Evolutionary conservation across 139 green algal genomes (phyloP).

Genomic region (Zygnema circumcarinatum): DNA sequence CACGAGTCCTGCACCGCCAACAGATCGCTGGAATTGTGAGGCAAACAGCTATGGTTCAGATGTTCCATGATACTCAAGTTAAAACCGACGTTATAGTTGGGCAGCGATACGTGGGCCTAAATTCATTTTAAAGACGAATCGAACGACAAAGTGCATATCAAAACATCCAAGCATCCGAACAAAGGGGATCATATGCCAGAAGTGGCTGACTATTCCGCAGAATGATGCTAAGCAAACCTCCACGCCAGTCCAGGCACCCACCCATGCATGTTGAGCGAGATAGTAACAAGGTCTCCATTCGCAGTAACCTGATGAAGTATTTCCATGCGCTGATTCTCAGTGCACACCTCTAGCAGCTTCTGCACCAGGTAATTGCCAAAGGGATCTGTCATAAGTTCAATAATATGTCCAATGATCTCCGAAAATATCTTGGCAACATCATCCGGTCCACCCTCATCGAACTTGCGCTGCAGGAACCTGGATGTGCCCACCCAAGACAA

Average conservation of each 20-base stretch:
- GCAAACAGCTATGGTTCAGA: no score
- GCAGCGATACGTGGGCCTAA: no score
- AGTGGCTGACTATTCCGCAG: no score
- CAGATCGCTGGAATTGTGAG: neutral
- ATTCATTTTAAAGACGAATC: no score
- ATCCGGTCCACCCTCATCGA: slow-evolving; percentile 89
- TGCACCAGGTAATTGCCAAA: slow-evolving; percentile 99
- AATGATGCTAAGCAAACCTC: no score
- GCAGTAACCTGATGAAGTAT: slow-evolving; percentile 81
- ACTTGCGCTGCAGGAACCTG: slow-evolving; percentile 94
- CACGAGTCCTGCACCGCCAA: slow-evolving; percentile 86
- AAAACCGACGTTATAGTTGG: no score
- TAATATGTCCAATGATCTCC: slow-evolving; percentile 81
- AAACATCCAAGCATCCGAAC: no score
- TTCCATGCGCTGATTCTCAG: slow-evolving; percentile 84
- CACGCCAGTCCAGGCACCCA: no score
- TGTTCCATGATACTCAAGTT: no score
- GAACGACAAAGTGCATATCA: no score
- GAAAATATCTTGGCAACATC: slow-evolving; percentile 66
- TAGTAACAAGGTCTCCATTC: slow-evolving; percentile 77
- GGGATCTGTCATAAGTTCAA: slow-evolving; percentile 97
- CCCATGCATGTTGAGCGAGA: slow-evolving; percentile 88
- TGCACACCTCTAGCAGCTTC: slow-evolving; percentile 96
- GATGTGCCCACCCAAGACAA: neutral
- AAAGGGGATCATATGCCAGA: no score